These are phyloP conservation scores for Ustanciosporium gigantosporum DNA, from an alignment of 1,284 basidiomycete species.

Conservation along the genomic window DNA sequence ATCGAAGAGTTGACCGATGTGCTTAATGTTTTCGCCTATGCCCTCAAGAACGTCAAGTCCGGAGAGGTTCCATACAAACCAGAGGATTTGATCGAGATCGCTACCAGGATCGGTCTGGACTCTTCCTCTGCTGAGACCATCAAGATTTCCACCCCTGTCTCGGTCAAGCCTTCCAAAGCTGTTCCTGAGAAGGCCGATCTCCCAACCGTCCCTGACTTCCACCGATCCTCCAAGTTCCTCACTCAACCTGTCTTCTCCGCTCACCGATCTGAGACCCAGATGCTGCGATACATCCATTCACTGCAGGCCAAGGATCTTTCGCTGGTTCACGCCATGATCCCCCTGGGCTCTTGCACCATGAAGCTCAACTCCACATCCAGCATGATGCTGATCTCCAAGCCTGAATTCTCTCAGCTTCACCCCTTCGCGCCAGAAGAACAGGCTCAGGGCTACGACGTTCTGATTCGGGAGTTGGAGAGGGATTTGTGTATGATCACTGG, in stretches of 20 bases:
- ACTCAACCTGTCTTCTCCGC: constrained; percentile 83
- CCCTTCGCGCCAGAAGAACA: constrained; percentile 91
- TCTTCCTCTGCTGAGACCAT: constrained; percentile 41
- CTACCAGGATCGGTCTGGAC: constrained; percentile 41
- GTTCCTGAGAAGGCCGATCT: constrained; percentile 18
- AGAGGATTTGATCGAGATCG: constrained; percentile 42
- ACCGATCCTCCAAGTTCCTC: constrained; percentile 76
- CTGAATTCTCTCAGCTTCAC: constrained; percentile 85
- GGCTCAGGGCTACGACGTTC: constrained; percentile 79
- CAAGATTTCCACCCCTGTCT: constrained; percentile 27
- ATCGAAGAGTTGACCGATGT: constrained; percentile 69
- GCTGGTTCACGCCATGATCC: constrained; percentile 94
- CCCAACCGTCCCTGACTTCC: constrained; percentile 64
- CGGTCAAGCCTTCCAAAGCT: constrained; percentile 15
- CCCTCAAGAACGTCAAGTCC: constrained; percentile 60
- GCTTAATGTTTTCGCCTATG: constrained; percentile 77
- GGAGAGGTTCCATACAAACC: constrained; percentile 51
- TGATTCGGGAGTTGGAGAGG: constrained; percentile 86
- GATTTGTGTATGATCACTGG: constrained; percentile 94
- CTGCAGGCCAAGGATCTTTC: constrained; percentile 93
- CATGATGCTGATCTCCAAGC: constrained; percentile 94
- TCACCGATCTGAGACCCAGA: constrained; percentile 95
- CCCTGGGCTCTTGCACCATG: constrained; percentile 74
- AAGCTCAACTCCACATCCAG: constrained; percentile 69
- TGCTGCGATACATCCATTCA: constrained; percentile 86